These are phyloP conservation scores for Leccinum fuscescens DNA, from an alignment of 1,284 basidiomycete species.

Conservation along the genomic window DNA sequence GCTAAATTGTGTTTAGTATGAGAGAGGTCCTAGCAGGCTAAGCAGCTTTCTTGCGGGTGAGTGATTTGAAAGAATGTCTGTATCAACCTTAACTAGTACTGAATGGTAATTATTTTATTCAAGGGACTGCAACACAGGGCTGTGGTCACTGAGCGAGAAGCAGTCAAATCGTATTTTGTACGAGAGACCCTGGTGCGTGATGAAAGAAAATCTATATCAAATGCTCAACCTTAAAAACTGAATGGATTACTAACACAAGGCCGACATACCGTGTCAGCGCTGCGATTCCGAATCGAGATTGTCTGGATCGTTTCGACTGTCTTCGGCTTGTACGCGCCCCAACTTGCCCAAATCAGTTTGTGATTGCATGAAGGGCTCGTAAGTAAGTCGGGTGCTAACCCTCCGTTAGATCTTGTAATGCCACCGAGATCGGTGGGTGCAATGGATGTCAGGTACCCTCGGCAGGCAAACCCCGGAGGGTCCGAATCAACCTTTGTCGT, in stretches of 20 bases:
- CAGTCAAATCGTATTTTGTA: no score
- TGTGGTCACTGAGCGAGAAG: no score
- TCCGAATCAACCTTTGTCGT: neutral
- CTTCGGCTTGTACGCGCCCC: neutral
- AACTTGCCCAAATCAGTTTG: neutral
- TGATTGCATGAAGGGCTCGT: neutral
- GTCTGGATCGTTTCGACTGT: neutral
- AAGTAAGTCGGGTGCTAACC: no score
- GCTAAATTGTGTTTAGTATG: neutral
- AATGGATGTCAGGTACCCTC: neutral
- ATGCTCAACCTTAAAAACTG: neutral
- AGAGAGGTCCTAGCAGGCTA: neutral
- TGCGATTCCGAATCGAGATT: neutral
- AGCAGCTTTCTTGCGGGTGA: neutral
- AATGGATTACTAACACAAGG: no score
- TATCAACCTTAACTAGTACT: neutral
- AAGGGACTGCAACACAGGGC: no score
- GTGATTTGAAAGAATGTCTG: neutral
- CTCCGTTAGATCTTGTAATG: neutral
- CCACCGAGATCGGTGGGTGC: neutral
- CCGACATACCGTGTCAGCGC: neutral
- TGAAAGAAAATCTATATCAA: neutral
- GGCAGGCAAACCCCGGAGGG: neutral
- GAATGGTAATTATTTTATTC: no score
- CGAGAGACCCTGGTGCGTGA: no score